Evolutionary conservation across 176 grass and related monocot species (phyloP).

Genomic region (Pharus latifolius): DNA sequence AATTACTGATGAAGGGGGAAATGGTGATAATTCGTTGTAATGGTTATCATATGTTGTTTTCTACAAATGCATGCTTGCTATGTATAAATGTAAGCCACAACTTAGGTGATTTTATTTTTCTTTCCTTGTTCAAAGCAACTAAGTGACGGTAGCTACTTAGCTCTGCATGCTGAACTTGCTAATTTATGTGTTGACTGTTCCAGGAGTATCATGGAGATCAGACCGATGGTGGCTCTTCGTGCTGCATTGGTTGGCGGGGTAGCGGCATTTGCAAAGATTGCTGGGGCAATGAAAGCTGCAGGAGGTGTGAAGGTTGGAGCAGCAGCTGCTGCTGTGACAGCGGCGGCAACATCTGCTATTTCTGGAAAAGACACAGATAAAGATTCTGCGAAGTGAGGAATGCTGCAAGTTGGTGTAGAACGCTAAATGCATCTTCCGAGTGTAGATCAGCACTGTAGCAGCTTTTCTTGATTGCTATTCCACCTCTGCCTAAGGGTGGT

Average conservation of each 20-base stretch:
- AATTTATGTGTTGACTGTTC: neutral
- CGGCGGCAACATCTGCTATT: conserved; percentile 52
- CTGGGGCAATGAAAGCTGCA: conserved; percentile 65
- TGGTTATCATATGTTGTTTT: no score
- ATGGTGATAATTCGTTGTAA: no score
- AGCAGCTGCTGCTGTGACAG: conserved; percentile 63
- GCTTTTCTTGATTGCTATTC: neutral
- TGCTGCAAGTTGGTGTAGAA: neutral
- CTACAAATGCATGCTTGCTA: no score
- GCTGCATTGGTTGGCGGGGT: conserved; percentile 77
- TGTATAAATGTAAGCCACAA: no score
- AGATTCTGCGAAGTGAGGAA: conserved; percentile 25
- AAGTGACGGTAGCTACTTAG: no score
- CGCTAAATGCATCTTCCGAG: neutral
- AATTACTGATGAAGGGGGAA: no score
- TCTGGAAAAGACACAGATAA: conserved; percentile 40
- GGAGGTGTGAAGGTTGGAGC: conserved; percentile 69
- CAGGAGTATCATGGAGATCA: conserved; percentile 59
- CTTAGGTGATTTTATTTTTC: no score
- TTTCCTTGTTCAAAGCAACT: no score
- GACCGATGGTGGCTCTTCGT: conserved; percentile 74
- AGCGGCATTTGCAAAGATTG: conserved; percentile 76
- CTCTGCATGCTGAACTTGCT: conserved; percentile 9
- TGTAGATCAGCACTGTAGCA: neutral
- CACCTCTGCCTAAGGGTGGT: neutral